Percentiles rank a stretch among this genome's conserved stretches.
These are phyloP conservation scores for Mortierella sp. DNA, from an alignment of 371 early-diverging fungal species.

Conservation along the genomic window DNA sequence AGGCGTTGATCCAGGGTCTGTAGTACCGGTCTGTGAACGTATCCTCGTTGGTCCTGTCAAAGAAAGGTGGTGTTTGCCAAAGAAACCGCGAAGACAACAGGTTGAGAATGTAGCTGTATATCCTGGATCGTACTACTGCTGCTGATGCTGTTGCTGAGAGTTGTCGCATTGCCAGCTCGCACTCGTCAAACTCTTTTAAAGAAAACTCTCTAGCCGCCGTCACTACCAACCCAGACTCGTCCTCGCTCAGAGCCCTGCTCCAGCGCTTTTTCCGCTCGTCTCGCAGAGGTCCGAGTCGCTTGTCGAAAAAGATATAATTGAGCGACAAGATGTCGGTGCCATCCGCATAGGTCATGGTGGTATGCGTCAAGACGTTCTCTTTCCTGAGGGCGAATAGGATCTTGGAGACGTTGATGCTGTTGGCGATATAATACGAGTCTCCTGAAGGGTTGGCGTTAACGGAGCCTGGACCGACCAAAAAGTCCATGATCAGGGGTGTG, in stretches of 20 bases:
- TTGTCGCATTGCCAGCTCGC: not conserved
- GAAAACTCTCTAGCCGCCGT: not conserved
- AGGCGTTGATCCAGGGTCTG: slow-evolving; percentile 7
- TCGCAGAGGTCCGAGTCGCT: not conserved
- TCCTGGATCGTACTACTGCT: not conserved
- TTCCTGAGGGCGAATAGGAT: not conserved
- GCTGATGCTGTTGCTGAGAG: not conserved
- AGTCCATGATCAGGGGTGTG: not conserved
- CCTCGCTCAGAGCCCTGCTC: not conserved
- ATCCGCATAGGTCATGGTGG: slow-evolving; percentile 5
- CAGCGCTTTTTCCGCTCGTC: slow-evolving; percentile 7
- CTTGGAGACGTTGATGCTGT: not conserved
- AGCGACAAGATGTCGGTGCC: slow-evolving; percentile 9
- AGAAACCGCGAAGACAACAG: slow-evolving; percentile 1
- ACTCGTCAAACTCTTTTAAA: not conserved
- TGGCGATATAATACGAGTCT: not conserved
- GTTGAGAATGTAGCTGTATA: slow-evolving; percentile 2
- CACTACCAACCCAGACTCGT: not conserved
- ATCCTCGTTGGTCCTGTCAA: slow-evolving; percentile 11
- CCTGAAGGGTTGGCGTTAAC: not conserved
- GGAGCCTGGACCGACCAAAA: slow-evolving; percentile 14
- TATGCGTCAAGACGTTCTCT: not conserved
- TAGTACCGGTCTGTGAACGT: slow-evolving; percentile 11
- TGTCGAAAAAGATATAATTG: slow-evolving; percentile 15
- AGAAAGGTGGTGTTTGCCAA: slow-evolving; percentile 7